Evolutionary conservation across 306 rosid genomes (phyloP).

Genomic region (Inga leiocalycina): DNA sequence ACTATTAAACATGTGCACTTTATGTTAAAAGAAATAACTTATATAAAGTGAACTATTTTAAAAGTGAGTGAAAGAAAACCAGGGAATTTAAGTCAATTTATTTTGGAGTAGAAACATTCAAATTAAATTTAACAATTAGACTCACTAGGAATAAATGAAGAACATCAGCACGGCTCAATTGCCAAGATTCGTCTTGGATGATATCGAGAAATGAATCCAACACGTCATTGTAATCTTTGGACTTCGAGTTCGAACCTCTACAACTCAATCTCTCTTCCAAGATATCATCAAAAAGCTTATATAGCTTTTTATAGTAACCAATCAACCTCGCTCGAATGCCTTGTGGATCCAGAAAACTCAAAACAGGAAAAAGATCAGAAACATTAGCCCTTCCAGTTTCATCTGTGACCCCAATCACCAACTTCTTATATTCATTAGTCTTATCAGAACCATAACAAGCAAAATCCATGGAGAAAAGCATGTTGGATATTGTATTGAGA

Average conservation of each 20-base stretch:
- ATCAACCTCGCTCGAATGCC: neutral
- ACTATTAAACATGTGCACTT: neutral
- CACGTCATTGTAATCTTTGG: neutral
- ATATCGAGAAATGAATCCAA: neutral
- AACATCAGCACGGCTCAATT: neutral
- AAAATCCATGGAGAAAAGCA: neutral
- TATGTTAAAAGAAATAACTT: too few species aligned
- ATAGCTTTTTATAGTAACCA: neutral
- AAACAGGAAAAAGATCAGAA: neutral
- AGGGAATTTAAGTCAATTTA: too few species aligned
- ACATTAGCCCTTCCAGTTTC: neutral
- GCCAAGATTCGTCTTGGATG: neutral
- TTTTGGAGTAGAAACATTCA: too few species aligned
- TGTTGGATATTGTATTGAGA: neutral
- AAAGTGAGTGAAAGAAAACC: too few species aligned
- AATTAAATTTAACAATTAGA: neutral
- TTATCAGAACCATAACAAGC: neutral
- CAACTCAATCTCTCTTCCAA: neutral
- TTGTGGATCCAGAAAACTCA: neutral
- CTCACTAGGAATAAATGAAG: neutral
- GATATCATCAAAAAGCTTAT: neutral
- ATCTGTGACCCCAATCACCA: neutral
- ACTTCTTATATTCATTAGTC: neutral
- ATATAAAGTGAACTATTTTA: too few species aligned
- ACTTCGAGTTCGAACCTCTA: neutral